Base-by-base conservation (phyloP, 805 yeast genomes). In the Monosporozyma yasuniensis region DNA sequence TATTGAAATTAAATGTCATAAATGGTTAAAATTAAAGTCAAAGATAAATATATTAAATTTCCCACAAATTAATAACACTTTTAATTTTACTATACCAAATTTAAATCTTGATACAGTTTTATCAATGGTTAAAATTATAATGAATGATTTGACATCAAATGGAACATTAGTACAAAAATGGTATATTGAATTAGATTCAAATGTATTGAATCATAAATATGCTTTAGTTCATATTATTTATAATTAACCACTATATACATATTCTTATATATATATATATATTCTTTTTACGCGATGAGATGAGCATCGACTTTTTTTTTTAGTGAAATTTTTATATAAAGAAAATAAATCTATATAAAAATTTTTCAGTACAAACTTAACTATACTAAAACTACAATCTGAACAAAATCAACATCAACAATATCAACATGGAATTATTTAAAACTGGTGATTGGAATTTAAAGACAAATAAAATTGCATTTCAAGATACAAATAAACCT, bases 361-460 rank as follows among this genome's bases (percentile, higher is more conserved):
- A 32, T 4, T 32, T 32, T 32, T 32, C 35, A 32, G 14, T 43
- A 25, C n/a, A 16, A 23, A 32, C 11, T 9, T 21, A n/a, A n/a
- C n/a, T n/a, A n/a, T n/a, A n/a, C n/a, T n/a, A n/a, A n/a, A n/a
- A n/a, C n/a, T n/a, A n/a, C n/a, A n/a, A n/a, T n/a, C n/a, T n/a
- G n/a, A n/a, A n/a, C n/a, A n/a, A n/a, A n/a, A n/a, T n/a, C n/a
- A n/a, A n/a, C n/a, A n/a, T n/a, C n/a, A n/a, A n/a, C n/a, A n/a
- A n/a, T n/a, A n/a, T 3, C 18, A 61, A 49, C 23, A 83, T 83
- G 90, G 77, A 86, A 30, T 72, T 87, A 54, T 87, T 87, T 61
- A 76, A 83, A 62, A 89, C 84, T 19, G 87, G 81, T 47, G 96
- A 95, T 16, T 87, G 96, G 96, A 75, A 82, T 55, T 63, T 87